Conservation (phyloP, 1,284 basidiomycete genomes). For the Microbotryum intermedium region DNA sequence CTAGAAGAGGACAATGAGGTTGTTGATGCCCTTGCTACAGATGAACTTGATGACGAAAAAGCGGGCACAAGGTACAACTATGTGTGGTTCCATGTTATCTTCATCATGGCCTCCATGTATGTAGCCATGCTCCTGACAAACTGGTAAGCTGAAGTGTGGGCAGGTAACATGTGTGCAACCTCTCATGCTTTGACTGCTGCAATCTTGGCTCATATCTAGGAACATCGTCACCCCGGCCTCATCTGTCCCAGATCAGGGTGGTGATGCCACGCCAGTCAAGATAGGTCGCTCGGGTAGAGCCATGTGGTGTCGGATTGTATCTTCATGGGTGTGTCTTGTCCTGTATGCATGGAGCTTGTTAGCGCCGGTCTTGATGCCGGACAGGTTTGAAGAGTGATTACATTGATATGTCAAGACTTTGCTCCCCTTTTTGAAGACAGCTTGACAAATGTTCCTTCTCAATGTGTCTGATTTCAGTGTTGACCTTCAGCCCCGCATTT, state of each 20-base stretch:
- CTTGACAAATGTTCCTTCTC: no score
- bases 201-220: slow-evolving; percentile 43
- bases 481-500: no score
- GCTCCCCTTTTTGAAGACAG: no score
- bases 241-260: background rate
- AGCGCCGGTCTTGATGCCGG: slow-evolving; percentile 81
- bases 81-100: slow-evolving; percentile 97
- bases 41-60: slow-evolving; percentile 80
- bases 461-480: no score
- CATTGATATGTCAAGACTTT: no score
- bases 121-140: slow-evolving; percentile 97
- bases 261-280: slow-evolving; percentile 57
- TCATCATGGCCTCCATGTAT: slow-evolving; percentile 93
- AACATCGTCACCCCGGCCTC: slow-evolving; percentile 53
- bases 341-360: slow-evolving; percentile 79
- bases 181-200: background rate
- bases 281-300: slow-evolving; percentile 91
- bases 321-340: slow-evolving; percentile 85
- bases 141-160: slow-evolving; percentile 48
- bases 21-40: slow-evolving; percentile 54
- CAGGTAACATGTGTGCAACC: no score
- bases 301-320: slow-evolving; percentile 99
- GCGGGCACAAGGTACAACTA: slow-evolving; percentile 98
- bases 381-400: slow-evolving; percentile 37
- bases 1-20: slow-evolving; percentile 66